Conservation (phyloP, 345 rosid species). For the Pseudoturritis turrita region DNA sequence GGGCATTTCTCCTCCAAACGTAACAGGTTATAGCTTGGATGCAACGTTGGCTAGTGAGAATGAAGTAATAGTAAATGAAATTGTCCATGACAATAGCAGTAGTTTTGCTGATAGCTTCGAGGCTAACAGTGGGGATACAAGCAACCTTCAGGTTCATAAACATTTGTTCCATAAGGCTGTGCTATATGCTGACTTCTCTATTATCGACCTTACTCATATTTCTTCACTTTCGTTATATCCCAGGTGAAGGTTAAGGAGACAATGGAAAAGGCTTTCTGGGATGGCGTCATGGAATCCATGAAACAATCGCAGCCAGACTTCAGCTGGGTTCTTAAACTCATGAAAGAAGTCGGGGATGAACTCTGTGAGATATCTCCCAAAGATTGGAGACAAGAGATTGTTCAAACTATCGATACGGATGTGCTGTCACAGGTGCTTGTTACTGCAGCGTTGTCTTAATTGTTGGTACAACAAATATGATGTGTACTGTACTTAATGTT, state of each 20-base stretch:
- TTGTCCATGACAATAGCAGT: conserved; percentile 56
- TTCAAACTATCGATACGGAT: conserved; percentile 64
- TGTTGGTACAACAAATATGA: neutral
- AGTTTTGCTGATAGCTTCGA: conserved; percentile 45
- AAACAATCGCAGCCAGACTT: conserved; percentile 58
- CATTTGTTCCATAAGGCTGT: neutral
- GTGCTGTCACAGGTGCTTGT: conserved; percentile 62
- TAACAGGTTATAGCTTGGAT: conserved; percentile 13
- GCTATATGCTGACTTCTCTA: neutral
- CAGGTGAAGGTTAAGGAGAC: conserved; percentile 70
- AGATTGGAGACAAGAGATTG: conserved; percentile 74
- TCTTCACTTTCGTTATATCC: neutral
- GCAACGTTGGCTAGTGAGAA: conserved; percentile 52
- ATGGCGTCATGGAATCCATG: conserved; percentile 64
- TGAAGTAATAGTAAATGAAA: conserved; percentile 77
- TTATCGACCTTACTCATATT: neutral
- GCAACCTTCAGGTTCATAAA: conserved; percentile 52
- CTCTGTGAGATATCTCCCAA: conserved; percentile 81
- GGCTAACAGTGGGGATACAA: conserved; percentile 35
- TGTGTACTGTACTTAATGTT: conserved; percentile 10
- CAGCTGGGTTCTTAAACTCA: conserved; percentile 61
- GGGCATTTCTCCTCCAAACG: conserved; percentile 15
- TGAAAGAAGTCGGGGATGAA: conserved; percentile 90
- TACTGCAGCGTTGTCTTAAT: neutral
- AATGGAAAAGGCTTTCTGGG: conserved; percentile 95